phyloP scores from a whole-genome alignment of 306 rosid genomes.

The Morella rubra region DNA sequence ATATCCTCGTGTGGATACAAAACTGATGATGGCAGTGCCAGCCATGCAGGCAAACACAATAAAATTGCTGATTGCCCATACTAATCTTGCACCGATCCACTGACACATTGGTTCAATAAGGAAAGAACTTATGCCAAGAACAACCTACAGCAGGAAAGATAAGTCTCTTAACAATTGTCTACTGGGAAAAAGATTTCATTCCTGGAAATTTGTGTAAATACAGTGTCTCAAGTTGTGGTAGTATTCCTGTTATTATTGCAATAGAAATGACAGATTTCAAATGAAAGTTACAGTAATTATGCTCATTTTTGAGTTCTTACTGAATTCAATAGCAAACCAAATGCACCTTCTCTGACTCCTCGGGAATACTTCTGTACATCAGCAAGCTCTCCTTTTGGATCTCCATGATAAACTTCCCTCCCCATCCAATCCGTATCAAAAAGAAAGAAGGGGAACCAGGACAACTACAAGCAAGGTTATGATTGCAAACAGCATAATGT shows the following conservation, averaged over 20 bases:
- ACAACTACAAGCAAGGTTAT: constrained; percentile 53
- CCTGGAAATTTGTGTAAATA: neutral
- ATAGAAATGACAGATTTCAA: constrained; percentile 10
- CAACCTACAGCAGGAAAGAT: constrained; percentile 54
- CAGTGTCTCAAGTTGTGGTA: neutral
- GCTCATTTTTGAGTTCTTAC: constrained; percentile 80
- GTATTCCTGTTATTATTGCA: constrained; percentile 1
- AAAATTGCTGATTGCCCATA: constrained; percentile 97
- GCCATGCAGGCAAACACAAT: constrained; percentile 93
- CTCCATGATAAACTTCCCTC: constrained; percentile 96
- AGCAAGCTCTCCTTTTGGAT: constrained; percentile 72
- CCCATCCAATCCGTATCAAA: constrained; percentile 99
- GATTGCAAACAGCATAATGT: constrained; percentile 25
- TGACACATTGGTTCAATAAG: constrained; percentile 94
- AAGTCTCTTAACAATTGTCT: constrained; percentile 14
- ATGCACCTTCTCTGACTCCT: constrained; percentile 99
- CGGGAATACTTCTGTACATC: constrained; percentile 63
- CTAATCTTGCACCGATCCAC: constrained; percentile 80
- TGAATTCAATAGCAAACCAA: constrained; percentile 98
- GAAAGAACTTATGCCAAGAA: constrained; percentile 93
- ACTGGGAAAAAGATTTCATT: neutral
- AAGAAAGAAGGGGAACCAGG: constrained; percentile 98
- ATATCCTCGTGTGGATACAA: constrained; percentile 56
- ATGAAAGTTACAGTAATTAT: constrained; percentile 12
- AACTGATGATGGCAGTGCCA: constrained; percentile 83